phyloP scores from a whole-genome alignment of 768 basidiomycete species.

The Lentinula boryana region DNA sequence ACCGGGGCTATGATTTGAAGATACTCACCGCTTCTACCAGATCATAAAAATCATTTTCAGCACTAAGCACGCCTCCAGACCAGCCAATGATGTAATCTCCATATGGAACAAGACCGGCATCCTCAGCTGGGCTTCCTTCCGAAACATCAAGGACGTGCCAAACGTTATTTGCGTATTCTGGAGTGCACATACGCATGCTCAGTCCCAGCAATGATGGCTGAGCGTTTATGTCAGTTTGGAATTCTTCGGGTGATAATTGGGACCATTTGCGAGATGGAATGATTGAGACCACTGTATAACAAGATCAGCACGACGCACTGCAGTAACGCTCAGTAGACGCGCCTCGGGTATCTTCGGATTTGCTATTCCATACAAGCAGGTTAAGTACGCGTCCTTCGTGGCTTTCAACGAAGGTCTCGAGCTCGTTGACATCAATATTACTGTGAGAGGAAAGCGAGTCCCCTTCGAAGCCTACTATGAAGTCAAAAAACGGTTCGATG shows the following conservation, averaged over 20 bases:
- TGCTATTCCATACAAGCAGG: constrained; percentile 80
- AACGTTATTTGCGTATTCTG: constrained; percentile 86
- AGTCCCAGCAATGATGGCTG: constrained; percentile 92
- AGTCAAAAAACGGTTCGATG: constrained; percentile 95
- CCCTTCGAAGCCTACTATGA: constrained; percentile 87
- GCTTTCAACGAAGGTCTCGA: constrained; percentile 78
- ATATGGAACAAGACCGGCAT: constrained; percentile 92
- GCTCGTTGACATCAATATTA: constrained; percentile 58
- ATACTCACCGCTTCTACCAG: constrained; percentile 82
- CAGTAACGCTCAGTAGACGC: constrained; percentile 11
- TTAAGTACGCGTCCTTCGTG: constrained; percentile 70
- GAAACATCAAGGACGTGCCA: constrained; percentile 98
- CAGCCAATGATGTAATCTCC: constrained; percentile 80
- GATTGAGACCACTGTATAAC: constrained; percentile 67
- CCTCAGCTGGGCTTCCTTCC: constrained; percentile 95
- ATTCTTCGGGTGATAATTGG: constrained; percentile 28
- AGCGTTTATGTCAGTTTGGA: constrained; percentile 31
- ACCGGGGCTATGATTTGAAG: background rate
- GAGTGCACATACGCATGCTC: constrained; percentile 90
- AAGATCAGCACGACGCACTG: background rate
- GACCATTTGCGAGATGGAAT: constrained; percentile 85
- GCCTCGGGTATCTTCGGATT: constrained; percentile 69
- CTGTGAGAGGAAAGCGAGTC: constrained; percentile 45
- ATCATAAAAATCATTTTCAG: constrained; percentile 96
- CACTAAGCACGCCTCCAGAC: constrained; percentile 87